Percentiles rank a stretch among this genome's conserved stretches.
These are phyloP conservation scores for Immersiporthe knoxdaviesiana DNA, from an alignment of 2,329 filamentous ascomycete species.

Conservation along the genomic window DNA sequence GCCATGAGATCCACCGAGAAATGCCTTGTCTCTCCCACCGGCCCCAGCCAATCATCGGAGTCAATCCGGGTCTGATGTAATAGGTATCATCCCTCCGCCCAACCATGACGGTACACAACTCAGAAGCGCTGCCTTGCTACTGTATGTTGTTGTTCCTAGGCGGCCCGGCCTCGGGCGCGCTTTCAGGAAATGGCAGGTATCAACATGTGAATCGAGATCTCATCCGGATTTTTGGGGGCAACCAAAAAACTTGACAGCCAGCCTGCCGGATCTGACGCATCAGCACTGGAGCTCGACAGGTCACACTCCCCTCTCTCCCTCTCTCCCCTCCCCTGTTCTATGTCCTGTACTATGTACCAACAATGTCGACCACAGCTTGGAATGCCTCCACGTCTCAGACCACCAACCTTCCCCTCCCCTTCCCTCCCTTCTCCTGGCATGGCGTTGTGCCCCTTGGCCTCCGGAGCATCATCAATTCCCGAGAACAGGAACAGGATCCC, in stretches of 20 bases:
- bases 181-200: constrained; percentile 17
- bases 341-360: not conserved
- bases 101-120: not conserved
- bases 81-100: constrained; percentile 7
- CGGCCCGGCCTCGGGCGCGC: constrained; percentile 3
- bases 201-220: constrained; percentile 26
- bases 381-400: not conserved
- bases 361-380: not conserved
- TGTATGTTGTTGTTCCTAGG: not conserved
- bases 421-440: not conserved
- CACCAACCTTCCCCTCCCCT: too few relatives aligned
- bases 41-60: constrained; percentile 18
- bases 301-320: not conserved
- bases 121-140: not conserved
- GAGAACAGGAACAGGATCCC: constrained; percentile 5
- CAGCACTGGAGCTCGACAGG: not conserved
- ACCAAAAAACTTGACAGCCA: not conserved
- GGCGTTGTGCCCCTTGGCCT: not conserved
- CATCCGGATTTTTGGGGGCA: not conserved
- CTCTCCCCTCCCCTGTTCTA: too few relatives aligned
- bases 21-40: constrained; percentile 11
- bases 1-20: constrained; percentile 19
- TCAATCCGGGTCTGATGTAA: constrained; percentile 26
- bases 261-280: not conserved
- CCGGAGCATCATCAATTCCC: constrained; percentile 1